These are phyloP conservation scores for Rhododendron williamsianum DNA, from an alignment of 148 eudicot genomes.

Conservation along the genomic window DNA sequence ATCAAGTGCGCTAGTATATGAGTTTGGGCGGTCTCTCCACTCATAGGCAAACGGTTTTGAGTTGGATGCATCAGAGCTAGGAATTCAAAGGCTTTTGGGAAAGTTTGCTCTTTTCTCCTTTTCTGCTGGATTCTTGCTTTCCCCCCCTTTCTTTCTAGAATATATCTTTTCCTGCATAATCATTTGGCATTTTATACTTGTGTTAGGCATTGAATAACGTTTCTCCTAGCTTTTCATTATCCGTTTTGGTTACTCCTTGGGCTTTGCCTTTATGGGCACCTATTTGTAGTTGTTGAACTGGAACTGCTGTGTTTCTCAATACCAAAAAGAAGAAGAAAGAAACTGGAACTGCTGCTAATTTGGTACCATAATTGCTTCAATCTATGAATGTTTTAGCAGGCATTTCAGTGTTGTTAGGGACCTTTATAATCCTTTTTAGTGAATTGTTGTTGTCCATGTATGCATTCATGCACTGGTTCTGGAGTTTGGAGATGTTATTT, in stretches of 20 bases:
- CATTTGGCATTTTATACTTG: not conserved
- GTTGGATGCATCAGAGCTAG: not conserved
- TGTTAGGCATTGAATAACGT: not conserved
- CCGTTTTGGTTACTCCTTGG: not conserved
- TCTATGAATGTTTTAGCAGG: not conserved
- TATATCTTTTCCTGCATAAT: not conserved
- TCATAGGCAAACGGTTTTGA: not conserved
- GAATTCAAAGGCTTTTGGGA: not conserved
- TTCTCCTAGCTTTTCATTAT: not conserved
- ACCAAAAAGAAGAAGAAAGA: not conserved
- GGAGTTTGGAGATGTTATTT: slow-evolving; percentile 1
- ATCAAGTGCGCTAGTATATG: not conserved
- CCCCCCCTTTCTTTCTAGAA: not conserved
- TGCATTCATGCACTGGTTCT: not conserved
- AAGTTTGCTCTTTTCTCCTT: not conserved
- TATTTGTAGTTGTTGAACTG: not conserved
- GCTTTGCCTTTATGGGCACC: not conserved
- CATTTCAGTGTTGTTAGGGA: slow-evolving; percentile 3
- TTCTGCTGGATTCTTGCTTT: slow-evolving; percentile 3
- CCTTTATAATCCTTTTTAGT: not conserved
- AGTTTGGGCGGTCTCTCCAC: not conserved
- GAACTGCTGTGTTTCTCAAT: not conserved
- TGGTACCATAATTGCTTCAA: not conserved
- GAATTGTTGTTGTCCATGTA: slow-evolving; percentile 6
- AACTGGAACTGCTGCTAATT: not conserved